Evolutionary conservation across 1,284 basidiomycete species (phyloP).

Genomic region (Pholiota adiposa): DNA sequence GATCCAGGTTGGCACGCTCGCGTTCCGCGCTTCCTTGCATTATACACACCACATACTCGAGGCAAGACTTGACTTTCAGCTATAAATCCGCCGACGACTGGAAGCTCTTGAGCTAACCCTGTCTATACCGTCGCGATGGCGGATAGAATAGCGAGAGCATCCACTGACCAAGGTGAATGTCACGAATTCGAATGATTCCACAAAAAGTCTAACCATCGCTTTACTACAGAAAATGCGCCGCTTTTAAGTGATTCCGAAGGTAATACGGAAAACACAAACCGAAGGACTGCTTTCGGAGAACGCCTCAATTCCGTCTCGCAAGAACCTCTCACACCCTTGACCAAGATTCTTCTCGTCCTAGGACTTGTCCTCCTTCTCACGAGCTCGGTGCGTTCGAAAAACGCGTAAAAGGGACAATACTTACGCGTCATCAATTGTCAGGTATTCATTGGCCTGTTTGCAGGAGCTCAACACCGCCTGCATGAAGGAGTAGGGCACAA

Average conservation of each 20-base stretch:
- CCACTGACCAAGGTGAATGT: conserved; percentile 48
- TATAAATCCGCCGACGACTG: conserved; percentile 17
- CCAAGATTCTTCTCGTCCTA: conserved; percentile 80
- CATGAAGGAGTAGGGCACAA: conserved; percentile 43
- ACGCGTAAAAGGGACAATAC: conserved; percentile 1
- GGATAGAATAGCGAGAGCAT: conserved; percentile 34
- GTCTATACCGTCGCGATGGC: conserved; percentile 28
- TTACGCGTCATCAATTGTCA: conserved; percentile 23
- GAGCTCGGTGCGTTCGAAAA: conserved; percentile 53
- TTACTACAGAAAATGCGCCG: conserved; percentile 55
- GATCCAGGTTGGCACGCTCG: not conserved
- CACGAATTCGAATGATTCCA: not conserved
- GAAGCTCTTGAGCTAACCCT: conserved; percentile 3
- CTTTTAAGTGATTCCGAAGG: conserved; percentile 50
- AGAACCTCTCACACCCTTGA: conserved; percentile 83
- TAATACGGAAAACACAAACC: conserved; percentile 20
- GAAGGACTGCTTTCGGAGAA: conserved; percentile 46
- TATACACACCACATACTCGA: conserved; percentile 29
- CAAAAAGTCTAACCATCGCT: not conserved
- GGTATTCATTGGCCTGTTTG: conserved; percentile 92
- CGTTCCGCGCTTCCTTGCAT: conserved; percentile 18
- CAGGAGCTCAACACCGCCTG: conserved; percentile 81
- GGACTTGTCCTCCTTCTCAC: conserved; percentile 82
- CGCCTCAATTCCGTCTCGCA: conserved; percentile 61
- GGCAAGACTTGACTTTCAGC: conserved; percentile 20